Evolutionary conservation across 1,284 basidiomycete genomes (phyloP), one percentile per base, ranked within the genome.

Genomic region (Ceratobasidium sp.): DNA sequence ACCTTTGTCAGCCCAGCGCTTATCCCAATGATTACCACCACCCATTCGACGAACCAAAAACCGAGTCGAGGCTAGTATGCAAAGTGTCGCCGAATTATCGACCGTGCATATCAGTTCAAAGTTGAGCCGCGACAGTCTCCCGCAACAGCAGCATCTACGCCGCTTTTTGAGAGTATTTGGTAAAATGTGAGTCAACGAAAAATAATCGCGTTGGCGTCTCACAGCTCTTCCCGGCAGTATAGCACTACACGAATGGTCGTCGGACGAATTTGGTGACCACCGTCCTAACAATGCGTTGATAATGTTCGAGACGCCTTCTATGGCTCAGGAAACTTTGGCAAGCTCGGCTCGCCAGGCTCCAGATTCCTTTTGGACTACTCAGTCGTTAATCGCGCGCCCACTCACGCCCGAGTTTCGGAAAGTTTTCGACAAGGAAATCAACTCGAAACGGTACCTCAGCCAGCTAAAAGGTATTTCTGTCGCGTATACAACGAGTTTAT

Each of bases 181-280:
- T 16, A 59, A 30, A 66, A 66, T 76, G 73, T 76, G 44, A 57
- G 73, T 35, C 33, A 7, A 20, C 50, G 20, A 41, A 54, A n/a
- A 55, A 38, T 76, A 23, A 14, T 62, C n/a, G 35, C 23, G 23
- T 20, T 76, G 35, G 62, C 41, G 52, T 57, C 60, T 59, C 20
- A 57, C 44, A n/a, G 14, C 30, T 18, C 48, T 23, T 20, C 23
- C 16, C 27, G 50, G 46, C 38, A 76, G 73, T 54, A 55, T 52
- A 55, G 73, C 62, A 23, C 27, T 76, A 18, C 41, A 76, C 38
- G 73, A 76, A 48, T 76, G 73, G 73, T 18, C 46, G n/a, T 44
- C 33, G 12, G 64, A 66, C 23, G 50, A 57, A 4, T 38, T 41
- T 18, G 48, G 38, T 18, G 30, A 41, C 27, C 30, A n/a, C 10